Evolutionary conservation across 306 rosid species (phyloP), one percentile per base, ranked within the genome.

Genomic region (Acacia acuminata): DNA sequence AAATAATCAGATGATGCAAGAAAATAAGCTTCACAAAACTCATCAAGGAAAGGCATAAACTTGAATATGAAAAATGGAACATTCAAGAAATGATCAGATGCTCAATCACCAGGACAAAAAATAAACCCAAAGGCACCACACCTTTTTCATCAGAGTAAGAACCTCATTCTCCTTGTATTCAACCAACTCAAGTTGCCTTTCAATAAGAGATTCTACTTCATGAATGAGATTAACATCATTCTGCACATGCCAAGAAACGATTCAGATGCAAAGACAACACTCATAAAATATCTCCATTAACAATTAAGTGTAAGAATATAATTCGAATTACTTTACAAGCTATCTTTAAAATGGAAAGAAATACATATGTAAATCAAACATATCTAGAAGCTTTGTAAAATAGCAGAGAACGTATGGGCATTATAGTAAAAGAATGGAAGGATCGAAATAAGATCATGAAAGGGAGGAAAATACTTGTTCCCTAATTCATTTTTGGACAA

Each of bases 101-200:
- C 47, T 38, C 61, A 66, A 56, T n/a, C 4, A 9, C 25, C 12
- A n/a, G 72, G 66, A 30, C 50, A 38, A 56, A 44, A 81, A 64
- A 17, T 5, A 13, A n/a, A 8, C 45, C 65, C 25, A 12, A 50
- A 16, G 50, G 67, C 34, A 79, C 6, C 87, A 44, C 82, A 94
- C 97, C 94, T 88, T 89, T 66, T 84, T 89, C 74, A 88, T 84
- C 82, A 83, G 80, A 58, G 90, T 79, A 47, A 94, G 94, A 75
- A 82, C 98, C 83, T 94, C 97, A 19, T 74, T 84, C 83, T 94
- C 98, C 81, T 94, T 91, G 90, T 86, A 91, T 56, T 94, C 94
- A 73, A 90, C 84, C 79, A 75, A 71, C 75, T 91, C 97, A 84
- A 94, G 82, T 76, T 91, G 79, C 82, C 83, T 88, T 88, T 83